Base-by-base conservation (phyloP, 2,329 filamentous ascomycete genomes). In the Fusarium goolgardi region DNA sequence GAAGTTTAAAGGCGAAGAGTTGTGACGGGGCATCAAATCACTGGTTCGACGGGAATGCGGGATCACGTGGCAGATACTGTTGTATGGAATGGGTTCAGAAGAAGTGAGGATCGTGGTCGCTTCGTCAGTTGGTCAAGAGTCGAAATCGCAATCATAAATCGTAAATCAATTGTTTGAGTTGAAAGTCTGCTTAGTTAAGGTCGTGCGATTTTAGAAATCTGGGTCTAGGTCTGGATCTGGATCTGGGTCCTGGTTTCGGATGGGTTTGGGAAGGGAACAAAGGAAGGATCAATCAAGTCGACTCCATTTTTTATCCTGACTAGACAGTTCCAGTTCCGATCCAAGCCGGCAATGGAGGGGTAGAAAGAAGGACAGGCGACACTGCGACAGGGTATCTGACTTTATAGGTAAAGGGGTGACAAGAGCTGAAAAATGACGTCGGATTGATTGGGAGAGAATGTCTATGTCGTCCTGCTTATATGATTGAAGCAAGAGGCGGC, bases 1-100 rank as follows among this genome's bases (percentile, higher is more conserved):
- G 71, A 72, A 65, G 63, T 72, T 71, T 55, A 70, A 62, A 69
- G 55, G 55, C 59, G 71, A 70, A 49, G 55, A 55, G 54, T 59
- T 74, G 72, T 74, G 72, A 73, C 73, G 72, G 73, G 72, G 73
- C 73, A 75, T 75, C 70, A 75, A 75, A 75, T 74, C 66, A 73
- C 69, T 72, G 73, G 73, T 69, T 71, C 66, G 10, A 66, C 57
- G 59, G 50, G 32, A 43, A 55, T 65, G 57, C 58, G 58, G 68
- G 62, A 70, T 70, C 70, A 72, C 71, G 71, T 73, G 70, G 65
- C 44, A 40, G 57, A 29, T 61, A 46, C 43, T 67, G 58, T 32
- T 53, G n/a, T 43, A 59, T 46, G 25, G 7, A 23, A 51, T 37
- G 35, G 47, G 18, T 49, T 40, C 25, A 34, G 40, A 45, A 41